Evolutionary conservation across 306 rosid genomes (phyloP).

Genomic region (Medicago truncatula): DNA sequence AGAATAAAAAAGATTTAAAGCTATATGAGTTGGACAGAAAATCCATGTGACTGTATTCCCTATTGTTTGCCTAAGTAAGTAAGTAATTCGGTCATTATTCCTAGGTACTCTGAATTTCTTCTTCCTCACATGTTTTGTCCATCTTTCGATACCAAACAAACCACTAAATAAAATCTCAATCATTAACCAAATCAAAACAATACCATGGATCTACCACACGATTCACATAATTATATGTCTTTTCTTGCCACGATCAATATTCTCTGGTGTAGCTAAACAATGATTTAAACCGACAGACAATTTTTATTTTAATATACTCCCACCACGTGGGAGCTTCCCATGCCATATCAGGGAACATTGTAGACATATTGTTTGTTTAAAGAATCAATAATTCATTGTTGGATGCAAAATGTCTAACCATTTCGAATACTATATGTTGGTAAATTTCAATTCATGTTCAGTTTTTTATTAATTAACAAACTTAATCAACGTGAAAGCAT

Average conservation of each 20-base stretch:
- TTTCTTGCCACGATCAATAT: slow-evolving; percentile 1
- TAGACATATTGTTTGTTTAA: slow-evolving; percentile 25
- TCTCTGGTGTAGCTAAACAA: slow-evolving; percentile 11
- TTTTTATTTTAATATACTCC: slow-evolving; percentile 4
- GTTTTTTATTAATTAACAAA: slow-evolving; percentile 4
- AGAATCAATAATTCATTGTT: slow-evolving; percentile 6
- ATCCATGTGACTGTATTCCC: neutral
- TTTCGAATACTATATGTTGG: slow-evolving; percentile 1
- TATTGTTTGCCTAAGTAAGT: neutral
- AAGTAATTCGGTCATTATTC: neutral
- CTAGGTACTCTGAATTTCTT: slow-evolving; percentile 14
- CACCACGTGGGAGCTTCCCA: slow-evolving; percentile 37
- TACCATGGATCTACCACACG: neutral
- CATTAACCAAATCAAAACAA: slow-evolving; percentile 16
- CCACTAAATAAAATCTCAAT: neutral
- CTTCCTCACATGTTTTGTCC: neutral
- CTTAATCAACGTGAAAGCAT: slow-evolving; percentile 26
- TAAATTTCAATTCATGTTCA: neutral
- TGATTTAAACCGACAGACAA: slow-evolving; percentile 1
- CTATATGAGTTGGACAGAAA: neutral
- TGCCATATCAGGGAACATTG: slow-evolving; percentile 24
- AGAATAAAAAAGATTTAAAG: neutral
- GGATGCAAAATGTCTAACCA: slow-evolving; percentile 5
- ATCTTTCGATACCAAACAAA: neutral
- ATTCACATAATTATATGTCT: slow-evolving; percentile 16